These are phyloP conservation scores for Tricholoma matsutake DNA, from an alignment of 768 basidiomycete genomes.

Conservation along the genomic window DNA sequence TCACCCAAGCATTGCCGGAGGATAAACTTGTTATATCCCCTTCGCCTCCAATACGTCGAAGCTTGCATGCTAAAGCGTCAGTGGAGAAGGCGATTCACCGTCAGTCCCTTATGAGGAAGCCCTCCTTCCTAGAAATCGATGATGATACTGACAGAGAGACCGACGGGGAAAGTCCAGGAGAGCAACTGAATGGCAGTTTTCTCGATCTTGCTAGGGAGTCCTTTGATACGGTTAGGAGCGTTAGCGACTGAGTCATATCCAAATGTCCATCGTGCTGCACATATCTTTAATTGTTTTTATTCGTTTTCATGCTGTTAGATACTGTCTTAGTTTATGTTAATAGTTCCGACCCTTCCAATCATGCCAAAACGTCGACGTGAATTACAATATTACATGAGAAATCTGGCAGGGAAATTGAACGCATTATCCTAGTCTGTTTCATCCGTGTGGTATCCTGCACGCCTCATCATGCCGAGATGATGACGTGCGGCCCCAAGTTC, in stretches of 20 bases:
- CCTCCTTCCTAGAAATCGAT: constrained; percentile 72
- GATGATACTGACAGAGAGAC: constrained; percentile 39
- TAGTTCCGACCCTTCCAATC: background rate
- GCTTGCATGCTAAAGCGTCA: constrained; percentile 29
- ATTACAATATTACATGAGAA: constrained; percentile 12
- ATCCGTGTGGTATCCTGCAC: constrained; percentile 86
- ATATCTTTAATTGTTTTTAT: constrained; percentile 17
- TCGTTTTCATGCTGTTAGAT: constrained; percentile 16
- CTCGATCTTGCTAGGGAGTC: constrained; percentile 51
- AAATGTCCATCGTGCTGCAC: constrained; percentile 1
- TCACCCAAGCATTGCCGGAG: constrained; percentile 16
- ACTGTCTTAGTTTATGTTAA: constrained; percentile 14
- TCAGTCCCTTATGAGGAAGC: constrained; percentile 58
- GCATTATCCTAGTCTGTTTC: constrained; percentile 56
- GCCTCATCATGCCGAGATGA: constrained; percentile 78
- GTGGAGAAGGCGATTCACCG: constrained; percentile 42
- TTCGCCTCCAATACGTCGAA: constrained; percentile 28
- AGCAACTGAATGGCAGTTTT: constrained; percentile 39
- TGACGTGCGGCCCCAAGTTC: constrained; percentile 87
- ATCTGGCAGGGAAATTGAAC: constrained; percentile 5
- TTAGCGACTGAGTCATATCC: constrained; percentile 11
- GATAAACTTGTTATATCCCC: constrained; percentile 20
- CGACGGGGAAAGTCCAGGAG: constrained; percentile 20
- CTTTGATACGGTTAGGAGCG: constrained; percentile 45
- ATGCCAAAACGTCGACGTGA: constrained; percentile 1